phyloP scores from a whole-genome alignment of 1,284 basidiomycete species.

The Stygiomarasmius scandens region DNA sequence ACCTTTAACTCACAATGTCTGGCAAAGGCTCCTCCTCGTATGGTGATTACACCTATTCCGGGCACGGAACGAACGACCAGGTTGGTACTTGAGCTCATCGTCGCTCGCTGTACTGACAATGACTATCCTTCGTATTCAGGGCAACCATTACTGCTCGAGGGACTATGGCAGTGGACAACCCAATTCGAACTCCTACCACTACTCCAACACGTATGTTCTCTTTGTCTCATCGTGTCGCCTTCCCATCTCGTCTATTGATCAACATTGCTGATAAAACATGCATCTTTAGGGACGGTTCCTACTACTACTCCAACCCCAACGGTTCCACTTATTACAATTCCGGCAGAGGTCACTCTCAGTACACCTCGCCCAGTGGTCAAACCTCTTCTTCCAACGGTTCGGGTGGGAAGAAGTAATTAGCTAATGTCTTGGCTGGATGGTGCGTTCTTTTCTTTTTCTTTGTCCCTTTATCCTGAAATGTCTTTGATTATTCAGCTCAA shows the following conservation, averaged over 20 bases:
- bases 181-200: constrained; percentile 56
- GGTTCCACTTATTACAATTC: constrained; percentile 62
- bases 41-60: constrained; percentile 41
- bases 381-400: constrained; percentile 12
- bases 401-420: constrained; percentile 15
- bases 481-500: too few relatives aligned
- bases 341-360: constrained; percentile 49
- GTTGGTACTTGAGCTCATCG: constrained; percentile 27
- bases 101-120: not conserved
- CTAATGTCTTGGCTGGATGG: too few relatives aligned
- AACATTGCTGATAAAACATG: not conserved
- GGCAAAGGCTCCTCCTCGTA: not conserved
- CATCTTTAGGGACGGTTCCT: constrained; percentile 49
- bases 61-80: constrained; percentile 53
- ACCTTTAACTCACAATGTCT: not conserved
- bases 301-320: constrained; percentile 63
- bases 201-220: constrained; percentile 51
- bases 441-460: too few relatives aligned
- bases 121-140: constrained; percentile 32
- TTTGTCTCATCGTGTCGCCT: not conserved
- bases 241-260: not conserved
- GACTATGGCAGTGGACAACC: constrained; percentile 41
- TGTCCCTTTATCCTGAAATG: too few relatives aligned
- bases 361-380: constrained; percentile 52
- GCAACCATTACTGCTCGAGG: constrained; percentile 59